These are phyloP conservation scores for Sugiyamaella chiloensis DNA, from an alignment of 805 yeast genomes.

Conservation along the genomic window DNA sequence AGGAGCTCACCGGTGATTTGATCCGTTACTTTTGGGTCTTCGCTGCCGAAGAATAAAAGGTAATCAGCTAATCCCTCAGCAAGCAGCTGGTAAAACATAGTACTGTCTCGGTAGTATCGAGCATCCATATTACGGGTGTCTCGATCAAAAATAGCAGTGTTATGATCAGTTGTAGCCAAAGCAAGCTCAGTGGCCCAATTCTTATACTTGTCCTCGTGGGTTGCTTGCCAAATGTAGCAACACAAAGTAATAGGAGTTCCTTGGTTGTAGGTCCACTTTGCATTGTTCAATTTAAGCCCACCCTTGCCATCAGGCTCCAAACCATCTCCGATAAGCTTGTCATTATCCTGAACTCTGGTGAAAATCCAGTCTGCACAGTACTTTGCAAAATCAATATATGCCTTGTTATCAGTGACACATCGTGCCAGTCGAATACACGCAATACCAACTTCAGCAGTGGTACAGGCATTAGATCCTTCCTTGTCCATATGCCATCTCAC, in stretches of 20 bases:
- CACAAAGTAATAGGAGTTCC: slow-evolving; percentile 63
- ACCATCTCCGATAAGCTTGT: slow-evolving; percentile 61
- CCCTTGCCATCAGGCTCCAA: slow-evolving; percentile 39
- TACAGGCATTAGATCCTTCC: slow-evolving; percentile 59
- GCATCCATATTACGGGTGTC: slow-evolving; percentile 50
- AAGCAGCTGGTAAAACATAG: slow-evolving; percentile 60
- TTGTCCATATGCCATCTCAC: slow-evolving; percentile 64
- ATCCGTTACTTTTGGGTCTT: slow-evolving; percentile 34
- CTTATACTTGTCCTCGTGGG: slow-evolving; percentile 51
- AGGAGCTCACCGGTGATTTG: slow-evolving; percentile 41
- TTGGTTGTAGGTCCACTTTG: slow-evolving; percentile 65
- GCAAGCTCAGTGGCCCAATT: slow-evolving; percentile 39
- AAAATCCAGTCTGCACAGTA: slow-evolving; percentile 59
- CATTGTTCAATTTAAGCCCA: slow-evolving; percentile 43
- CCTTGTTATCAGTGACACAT: slow-evolving; percentile 44
- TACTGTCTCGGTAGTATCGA: slow-evolving; percentile 62
- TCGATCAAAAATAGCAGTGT: slow-evolving; percentile 58
- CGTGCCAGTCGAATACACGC: slow-evolving; percentile 56
- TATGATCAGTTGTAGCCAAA: slow-evolving; percentile 55
- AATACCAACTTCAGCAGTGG: slow-evolving; percentile 65
- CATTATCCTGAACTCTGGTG: slow-evolving; percentile 50
- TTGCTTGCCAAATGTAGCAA: slow-evolving; percentile 47
- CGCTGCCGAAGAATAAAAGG: slow-evolving; percentile 46
- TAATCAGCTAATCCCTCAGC: slow-evolving; percentile 69
- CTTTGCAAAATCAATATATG: slow-evolving; percentile 57